Conservation (phyloP, 2,329 filamentous ascomycete species). For the Hypoxylon sp. region DNA sequence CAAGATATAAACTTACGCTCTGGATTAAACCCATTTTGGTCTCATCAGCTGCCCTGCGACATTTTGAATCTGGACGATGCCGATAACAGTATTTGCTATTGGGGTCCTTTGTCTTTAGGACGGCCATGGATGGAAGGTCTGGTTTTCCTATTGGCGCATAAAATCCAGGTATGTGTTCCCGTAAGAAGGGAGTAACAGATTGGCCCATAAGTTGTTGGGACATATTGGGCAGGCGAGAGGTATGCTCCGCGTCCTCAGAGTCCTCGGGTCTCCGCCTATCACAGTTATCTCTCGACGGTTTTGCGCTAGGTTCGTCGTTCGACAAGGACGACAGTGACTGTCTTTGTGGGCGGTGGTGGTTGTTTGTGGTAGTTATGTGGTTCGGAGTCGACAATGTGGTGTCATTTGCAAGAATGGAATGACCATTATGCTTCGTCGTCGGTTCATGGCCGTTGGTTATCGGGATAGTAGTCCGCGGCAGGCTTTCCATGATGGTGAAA, state of each 20-base stretch:
- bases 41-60: slow-evolving; percentile 91
- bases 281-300: slow-evolving; percentile 60
- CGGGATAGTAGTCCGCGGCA: slow-evolving; percentile 28
- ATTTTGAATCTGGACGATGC: slow-evolving; percentile 93
- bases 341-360: slow-evolving; percentile 35
- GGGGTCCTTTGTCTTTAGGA: slow-evolving; percentile 63
- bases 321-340: slow-evolving; percentile 34
- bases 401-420: slow-evolving; percentile 32
- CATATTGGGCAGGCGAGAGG: slow-evolving; percentile 67
- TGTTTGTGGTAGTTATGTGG: slow-evolving; percentile 26
- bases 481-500: slow-evolving; percentile 45
- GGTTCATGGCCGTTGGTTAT: slow-evolving; percentile 38
- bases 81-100: slow-evolving; percentile 97
- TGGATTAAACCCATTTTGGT: slow-evolving; percentile 96
- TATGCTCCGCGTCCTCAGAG: slow-evolving; percentile 63
- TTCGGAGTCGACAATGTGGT: slow-evolving; percentile 24
- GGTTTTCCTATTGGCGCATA: slow-evolving; percentile 83
- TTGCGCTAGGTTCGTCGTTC: slow-evolving; percentile 42
- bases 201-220: slow-evolving; percentile 77
- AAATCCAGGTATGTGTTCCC: slow-evolving; percentile 88
- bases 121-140: slow-evolving; percentile 57
- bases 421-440: slow-evolving; percentile 34
- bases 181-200: slow-evolving; percentile 88
- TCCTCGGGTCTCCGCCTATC: slow-evolving; percentile 65
- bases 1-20: slow-evolving; percentile 68